Percentiles rank a stretch among this genome's conserved stretches.
Evolutionary conservation across 371 early-diverging fungal genomes (phyloP).

Genomic region (Apophysomyces trapeziformis): DNA sequence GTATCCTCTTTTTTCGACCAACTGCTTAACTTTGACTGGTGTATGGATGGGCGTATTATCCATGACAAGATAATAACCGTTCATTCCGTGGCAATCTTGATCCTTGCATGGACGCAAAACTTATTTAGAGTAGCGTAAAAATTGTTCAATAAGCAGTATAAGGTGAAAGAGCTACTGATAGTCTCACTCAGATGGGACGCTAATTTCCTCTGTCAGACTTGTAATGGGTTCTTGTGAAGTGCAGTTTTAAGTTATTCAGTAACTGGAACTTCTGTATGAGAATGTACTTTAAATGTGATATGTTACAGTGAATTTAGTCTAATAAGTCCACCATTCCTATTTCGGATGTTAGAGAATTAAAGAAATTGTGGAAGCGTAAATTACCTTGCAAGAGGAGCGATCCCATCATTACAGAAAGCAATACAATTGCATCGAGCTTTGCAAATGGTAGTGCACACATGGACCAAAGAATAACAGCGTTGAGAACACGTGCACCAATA

Average conservation of each 20-base stretch:
- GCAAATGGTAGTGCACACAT: constrained; percentile 57
- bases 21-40: no score
- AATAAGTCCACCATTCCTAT: constrained; percentile 22
- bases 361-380: background rate
- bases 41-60: no score
- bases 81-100: no score
- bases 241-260: background rate
- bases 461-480: constrained; percentile 48
- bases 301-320: constrained; percentile 16
- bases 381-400: constrained; percentile 52
- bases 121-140: no score
- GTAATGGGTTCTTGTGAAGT: no score
- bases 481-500: constrained; percentile 44
- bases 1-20: no score
- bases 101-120: no score
- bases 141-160: no score
- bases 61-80: no score
- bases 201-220: no score
- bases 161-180: no score
- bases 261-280: background rate
- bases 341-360: background rate
- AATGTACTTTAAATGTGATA: background rate
- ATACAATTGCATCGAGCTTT: constrained; percentile 43
- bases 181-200: no score
- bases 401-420: constrained; percentile 46